These are phyloP conservation scores for Westerdykella aurantiaca DNA, from an alignment of 2,329 filamentous ascomycete genomes.

Conservation along the genomic window DNA sequence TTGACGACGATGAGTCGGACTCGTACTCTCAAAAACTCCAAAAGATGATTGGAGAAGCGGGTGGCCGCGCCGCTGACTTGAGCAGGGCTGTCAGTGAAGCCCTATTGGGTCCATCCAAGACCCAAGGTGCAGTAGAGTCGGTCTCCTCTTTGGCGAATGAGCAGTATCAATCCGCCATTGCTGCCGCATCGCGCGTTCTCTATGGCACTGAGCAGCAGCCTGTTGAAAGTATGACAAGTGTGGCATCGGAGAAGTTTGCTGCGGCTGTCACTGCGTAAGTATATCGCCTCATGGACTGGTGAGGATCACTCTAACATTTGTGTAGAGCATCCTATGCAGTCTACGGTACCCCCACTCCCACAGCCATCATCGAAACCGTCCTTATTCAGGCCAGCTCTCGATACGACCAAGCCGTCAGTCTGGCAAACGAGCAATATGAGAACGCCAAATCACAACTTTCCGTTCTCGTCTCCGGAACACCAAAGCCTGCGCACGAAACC, in stretches of 20 bases:
- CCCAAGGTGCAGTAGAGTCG: slow-evolving; percentile 45
- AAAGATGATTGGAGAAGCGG: slow-evolving; percentile 47
- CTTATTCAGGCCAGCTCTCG: slow-evolving; percentile 49
- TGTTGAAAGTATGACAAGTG: slow-evolving; percentile 44
- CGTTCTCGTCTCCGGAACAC: slow-evolving; percentile 60
- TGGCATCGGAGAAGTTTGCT: slow-evolving; percentile 50
- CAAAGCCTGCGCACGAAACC: slow-evolving; percentile 63
- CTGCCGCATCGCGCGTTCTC: slow-evolving; percentile 52
- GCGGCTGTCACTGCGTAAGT: slow-evolving; percentile 54
- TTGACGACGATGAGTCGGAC: slow-evolving; percentile 44
- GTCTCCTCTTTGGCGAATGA: slow-evolving; percentile 51
- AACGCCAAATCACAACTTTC: slow-evolving; percentile 64
- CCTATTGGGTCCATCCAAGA: slow-evolving; percentile 42
- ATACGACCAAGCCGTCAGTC: slow-evolving; percentile 60
- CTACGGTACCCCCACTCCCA: slow-evolving; percentile 48
- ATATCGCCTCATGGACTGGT: slow-evolving; percentile 1
- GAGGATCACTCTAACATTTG: slow-evolving; percentile 9
- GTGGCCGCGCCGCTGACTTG: slow-evolving; percentile 49
- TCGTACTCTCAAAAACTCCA: slow-evolving; percentile 49
- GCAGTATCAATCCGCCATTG: slow-evolving; percentile 52
- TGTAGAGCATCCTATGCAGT: slow-evolving; percentile 50
- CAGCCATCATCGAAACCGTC: slow-evolving; percentile 41
- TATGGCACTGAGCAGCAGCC: slow-evolving; percentile 46
- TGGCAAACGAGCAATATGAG: slow-evolving; percentile 61
- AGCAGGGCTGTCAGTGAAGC: slow-evolving; percentile 54